These are phyloP conservation scores for Strobilomyces echinocephalus DNA, from an alignment of 768 basidiomycete genomes.

Conservation along the genomic window DNA sequence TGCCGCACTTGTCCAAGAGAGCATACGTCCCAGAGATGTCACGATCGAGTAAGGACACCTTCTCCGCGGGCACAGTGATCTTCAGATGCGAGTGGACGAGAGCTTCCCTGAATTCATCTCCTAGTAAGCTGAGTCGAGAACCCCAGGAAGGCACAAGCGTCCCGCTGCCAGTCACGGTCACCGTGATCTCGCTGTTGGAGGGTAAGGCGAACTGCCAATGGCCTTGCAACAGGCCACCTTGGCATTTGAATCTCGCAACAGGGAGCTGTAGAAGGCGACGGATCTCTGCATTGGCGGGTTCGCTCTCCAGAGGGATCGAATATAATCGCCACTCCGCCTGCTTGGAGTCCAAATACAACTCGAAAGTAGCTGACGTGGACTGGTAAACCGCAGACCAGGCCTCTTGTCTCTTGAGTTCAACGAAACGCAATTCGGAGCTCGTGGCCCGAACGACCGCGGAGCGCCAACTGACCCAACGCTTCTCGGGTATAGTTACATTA, in stretches of 20 bases:
- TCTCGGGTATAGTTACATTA: conserved; percentile 42
- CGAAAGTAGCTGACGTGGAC: conserved; percentile 63
- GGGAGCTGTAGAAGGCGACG: conserved; percentile 70
- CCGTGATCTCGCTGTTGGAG: conserved; percentile 42
- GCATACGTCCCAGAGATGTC: conserved; percentile 77
- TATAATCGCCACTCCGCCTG: conserved; percentile 87
- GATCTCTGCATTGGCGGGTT: conserved; percentile 76
- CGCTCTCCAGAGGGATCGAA: conserved; percentile 58
- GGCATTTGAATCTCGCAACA: conserved; percentile 67
- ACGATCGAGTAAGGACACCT: conserved; percentile 56
- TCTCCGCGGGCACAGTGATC: conserved; percentile 51
- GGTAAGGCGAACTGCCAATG: conserved; percentile 82
- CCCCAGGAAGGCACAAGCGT: conserved; percentile 83
- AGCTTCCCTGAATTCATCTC: conserved; percentile 60
- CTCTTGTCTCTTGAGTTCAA: conserved; percentile 81
- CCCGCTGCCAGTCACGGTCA: conserved; percentile 56
- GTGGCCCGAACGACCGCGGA: conserved; percentile 59
- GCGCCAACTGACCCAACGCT: conserved; percentile 67
- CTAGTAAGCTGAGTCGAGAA: conserved; percentile 67
- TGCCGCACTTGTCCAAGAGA: conserved; percentile 83
- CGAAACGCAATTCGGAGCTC: conserved; percentile 69
- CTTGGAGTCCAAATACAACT: conserved; percentile 70
- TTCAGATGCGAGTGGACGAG: conserved; percentile 63
- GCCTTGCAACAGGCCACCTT: conserved; percentile 56
- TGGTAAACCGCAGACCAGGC: conserved; percentile 81